Base-by-base conservation (phyloP, 257 asterid species). In the Sherardia arvensis region DNA sequence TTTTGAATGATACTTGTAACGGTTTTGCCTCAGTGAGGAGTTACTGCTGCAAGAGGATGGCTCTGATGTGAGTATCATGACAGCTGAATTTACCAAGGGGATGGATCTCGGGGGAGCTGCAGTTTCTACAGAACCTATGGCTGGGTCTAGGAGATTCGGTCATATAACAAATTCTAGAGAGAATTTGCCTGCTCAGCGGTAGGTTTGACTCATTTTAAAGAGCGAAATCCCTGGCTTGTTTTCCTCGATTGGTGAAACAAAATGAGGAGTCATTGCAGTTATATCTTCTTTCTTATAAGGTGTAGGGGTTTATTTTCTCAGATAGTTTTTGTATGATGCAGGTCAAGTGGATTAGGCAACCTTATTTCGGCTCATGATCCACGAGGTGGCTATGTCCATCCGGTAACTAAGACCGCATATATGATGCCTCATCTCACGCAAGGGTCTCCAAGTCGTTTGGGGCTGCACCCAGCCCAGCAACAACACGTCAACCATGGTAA, bases 11-110 rank as follows among this genome's bases (percentile, higher is more conserved):
- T 58, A 8, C 30, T 27, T 65, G 9, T 23, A 32, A 45, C 68
- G 61, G 56, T 53, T 40, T 65, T 73, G 64, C 34, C 79, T 64
- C 89, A 93, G 99, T 71, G 99, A 90, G 73, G 99, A 93, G 78
- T 82, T 78, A 71, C 84, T 93, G 74, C 64, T 93, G 80, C 94
- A 93, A 93, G 97, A 90, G 80, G 95, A 93, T 69, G 76, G 67
- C 79, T 79, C 88, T 43, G 97, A 93, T 55, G 54, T 67, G 72
- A 83, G 80, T 77, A 78, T 65, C 82, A 66, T 90, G 78, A 33
- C 85, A 33, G 78, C 74, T 71, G 97, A 90, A 67, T 88, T 91
- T 69, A 72, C 66, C 73, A 81, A 73, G 77, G 88, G 84, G 71
- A 69, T 87, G 87, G 81, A 74, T 73, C 81, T 93, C 72, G 84